Evolutionary conservation across 108 stramenopile genomes (phyloP).

Genomic region (Mayamaea pseudoterrestris): DNA sequence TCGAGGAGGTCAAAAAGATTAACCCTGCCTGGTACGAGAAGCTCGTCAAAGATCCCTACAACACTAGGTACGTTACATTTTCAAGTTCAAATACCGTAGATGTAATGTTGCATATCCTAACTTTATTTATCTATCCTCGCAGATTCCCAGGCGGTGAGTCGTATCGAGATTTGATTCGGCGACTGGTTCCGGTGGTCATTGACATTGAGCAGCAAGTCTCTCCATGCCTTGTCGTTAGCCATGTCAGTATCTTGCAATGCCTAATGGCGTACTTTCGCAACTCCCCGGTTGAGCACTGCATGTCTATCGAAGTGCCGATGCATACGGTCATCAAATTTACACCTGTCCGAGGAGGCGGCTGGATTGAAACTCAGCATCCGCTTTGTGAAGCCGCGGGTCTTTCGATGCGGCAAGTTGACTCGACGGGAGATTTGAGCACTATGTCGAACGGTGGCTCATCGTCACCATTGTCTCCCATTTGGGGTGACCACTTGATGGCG

Average conservation of each 20-base stretch:
- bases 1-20: conserved; percentile 54
- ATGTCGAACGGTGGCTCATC: too few relatives aligned
- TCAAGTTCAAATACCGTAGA: not conserved
- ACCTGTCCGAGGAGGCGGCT: conserved; percentile 76
- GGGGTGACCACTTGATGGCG: conserved; percentile 1
- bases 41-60: conserved; percentile 66
- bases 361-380: conserved; percentile 47
- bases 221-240: conserved; percentile 78
- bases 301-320: conserved; percentile 70
- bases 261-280: conserved; percentile 82
- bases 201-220: conserved; percentile 84
- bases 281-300: conserved; percentile 63
- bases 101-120: not conserved
- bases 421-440: conserved; percentile 1
- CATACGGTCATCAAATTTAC: conserved; percentile 83
- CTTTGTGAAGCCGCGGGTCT: conserved; percentile 4
- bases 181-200: conserved; percentile 70
- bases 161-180: conserved; percentile 68
- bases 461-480: not conserved
- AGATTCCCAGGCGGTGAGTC: conserved; percentile 89
- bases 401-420: not conserved
- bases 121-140: not conserved
- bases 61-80: conserved; percentile 19
- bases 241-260: conserved; percentile 78
- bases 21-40: conserved; percentile 63